A percentile compares a stretch with the other conserved stretches of the same genome.
Evolutionary conservation across 345 rosid genomes (phyloP).

Genomic region (Brassica incana): DNA sequence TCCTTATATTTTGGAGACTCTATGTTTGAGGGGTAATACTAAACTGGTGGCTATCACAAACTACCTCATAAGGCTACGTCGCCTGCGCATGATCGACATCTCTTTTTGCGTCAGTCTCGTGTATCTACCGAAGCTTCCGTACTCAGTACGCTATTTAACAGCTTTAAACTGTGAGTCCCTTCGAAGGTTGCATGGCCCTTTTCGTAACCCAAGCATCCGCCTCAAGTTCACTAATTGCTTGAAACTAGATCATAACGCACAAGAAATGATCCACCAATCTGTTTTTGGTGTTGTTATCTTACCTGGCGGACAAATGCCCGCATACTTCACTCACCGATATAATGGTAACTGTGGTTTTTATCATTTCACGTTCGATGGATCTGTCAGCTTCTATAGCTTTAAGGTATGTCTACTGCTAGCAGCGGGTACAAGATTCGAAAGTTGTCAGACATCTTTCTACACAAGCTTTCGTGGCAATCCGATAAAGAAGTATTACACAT

Average conservation of each 20-base stretch:
- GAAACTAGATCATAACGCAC: neutral
- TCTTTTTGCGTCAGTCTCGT: neutral
- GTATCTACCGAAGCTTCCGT: neutral
- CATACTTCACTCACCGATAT: constrained; percentile 1
- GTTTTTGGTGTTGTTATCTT: neutral
- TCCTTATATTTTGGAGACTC: neutral
- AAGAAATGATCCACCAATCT: constrained; percentile 1
- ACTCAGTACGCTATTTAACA: neutral
- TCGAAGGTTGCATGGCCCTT: neutral
- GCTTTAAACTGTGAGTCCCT: neutral
- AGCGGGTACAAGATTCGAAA: neutral
- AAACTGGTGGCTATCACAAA: neutral
- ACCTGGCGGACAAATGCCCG: neutral
- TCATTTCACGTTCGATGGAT: neutral
- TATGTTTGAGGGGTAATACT: neutral
- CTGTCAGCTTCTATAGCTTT: neutral
- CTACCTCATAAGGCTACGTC: neutral
- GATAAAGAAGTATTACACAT: neutral
- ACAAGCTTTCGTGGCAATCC: neutral
- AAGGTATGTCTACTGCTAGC: neutral
- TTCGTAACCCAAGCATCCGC: neutral
- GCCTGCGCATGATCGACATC: neutral
- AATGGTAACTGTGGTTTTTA: neutral
- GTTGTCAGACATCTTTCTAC: neutral
- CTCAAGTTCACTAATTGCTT: neutral